phyloP scores from a whole-genome alignment of 805 yeast genomes.

The Lipomyces oligophaga region DNA sequence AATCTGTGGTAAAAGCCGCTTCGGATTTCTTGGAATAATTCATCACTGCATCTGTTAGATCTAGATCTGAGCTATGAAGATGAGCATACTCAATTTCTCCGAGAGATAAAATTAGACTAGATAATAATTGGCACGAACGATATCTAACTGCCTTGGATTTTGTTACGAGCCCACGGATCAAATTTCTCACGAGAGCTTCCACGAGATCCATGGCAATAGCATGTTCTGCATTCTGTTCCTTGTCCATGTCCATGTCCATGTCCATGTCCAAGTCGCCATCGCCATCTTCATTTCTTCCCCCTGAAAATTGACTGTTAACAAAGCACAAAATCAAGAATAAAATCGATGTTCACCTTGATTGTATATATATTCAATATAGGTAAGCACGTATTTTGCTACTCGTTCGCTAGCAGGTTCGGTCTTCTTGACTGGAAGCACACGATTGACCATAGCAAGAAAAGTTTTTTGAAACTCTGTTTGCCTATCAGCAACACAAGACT shows the following conservation, averaged over 20 bases:
- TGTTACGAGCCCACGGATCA: conserved; percentile 75
- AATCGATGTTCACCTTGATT: conserved; percentile 9
- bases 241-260: conserved; percentile 36
- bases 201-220: conserved; percentile 50
- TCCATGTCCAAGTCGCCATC: conserved; percentile 21
- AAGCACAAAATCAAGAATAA: not conserved
- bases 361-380: conserved; percentile 51
- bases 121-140: conserved; percentile 71
- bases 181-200: conserved; percentile 57
- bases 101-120: conserved; percentile 64
- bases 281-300: conserved; percentile 26
- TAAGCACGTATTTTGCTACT: conserved; percentile 63
- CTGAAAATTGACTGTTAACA: not conserved
- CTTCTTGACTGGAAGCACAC: conserved; percentile 63
- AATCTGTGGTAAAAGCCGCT: conserved; percentile 60
- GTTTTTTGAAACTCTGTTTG: conserved; percentile 57
- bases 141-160: conserved; percentile 72
- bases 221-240: conserved; percentile 40
- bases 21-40: conserved; percentile 59
- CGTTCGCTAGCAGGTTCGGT: conserved; percentile 71
- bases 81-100: conserved; percentile 57
- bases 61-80: not conserved
- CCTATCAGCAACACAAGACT: conserved; percentile 50
- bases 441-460: conserved; percentile 61
- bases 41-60: conserved; percentile 40